Evolutionary conservation across 2,329 filamentous ascomycete genomes (phyloP).

Genomic region (Claviceps purpurea): DNA sequence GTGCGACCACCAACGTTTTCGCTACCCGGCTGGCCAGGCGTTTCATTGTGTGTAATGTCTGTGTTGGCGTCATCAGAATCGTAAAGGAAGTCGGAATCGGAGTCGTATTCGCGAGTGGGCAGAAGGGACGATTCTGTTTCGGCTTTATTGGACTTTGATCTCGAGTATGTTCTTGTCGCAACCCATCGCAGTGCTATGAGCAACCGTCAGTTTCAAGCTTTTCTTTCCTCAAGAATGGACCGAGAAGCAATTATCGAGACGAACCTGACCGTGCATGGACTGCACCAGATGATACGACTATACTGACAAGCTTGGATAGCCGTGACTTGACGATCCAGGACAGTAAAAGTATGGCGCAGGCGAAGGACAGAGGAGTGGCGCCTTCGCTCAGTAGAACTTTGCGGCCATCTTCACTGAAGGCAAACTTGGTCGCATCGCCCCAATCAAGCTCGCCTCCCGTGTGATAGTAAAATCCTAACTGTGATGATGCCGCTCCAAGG

Average conservation of each 20-base stretch:
- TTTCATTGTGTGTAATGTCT: not conserved
- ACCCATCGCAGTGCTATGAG: slow-evolving; percentile 2
- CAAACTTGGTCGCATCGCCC: slow-evolving; percentile 17
- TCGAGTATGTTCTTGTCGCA: not conserved
- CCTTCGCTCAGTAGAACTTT: slow-evolving; percentile 20
- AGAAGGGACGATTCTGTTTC: slow-evolving; percentile 3
- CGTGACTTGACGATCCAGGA: slow-evolving; percentile 13
- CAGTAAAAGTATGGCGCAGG: slow-evolving; percentile 11
- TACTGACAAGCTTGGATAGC: slow-evolving; percentile 12
- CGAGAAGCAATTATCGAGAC: slow-evolving; percentile 2
- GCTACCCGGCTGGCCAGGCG: not conserved
- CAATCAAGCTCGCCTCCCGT: slow-evolving; percentile 20
- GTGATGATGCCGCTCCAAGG: slow-evolving; percentile 16
- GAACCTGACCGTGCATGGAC: slow-evolving; percentile 12
- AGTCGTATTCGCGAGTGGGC: slow-evolving; percentile 3
- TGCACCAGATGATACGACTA: slow-evolving; percentile 11
- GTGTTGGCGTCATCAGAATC: slow-evolving; percentile 6
- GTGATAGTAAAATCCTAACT: slow-evolving; percentile 19
- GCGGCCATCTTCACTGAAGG: slow-evolving; percentile 16
- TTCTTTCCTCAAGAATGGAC: too few species aligned
- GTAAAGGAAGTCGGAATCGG: slow-evolving; percentile 2
- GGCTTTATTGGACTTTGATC: not conserved
- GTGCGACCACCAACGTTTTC: slow-evolving; percentile 6
- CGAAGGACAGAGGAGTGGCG: slow-evolving; percentile 12
- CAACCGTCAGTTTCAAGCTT: not conserved